phyloP scores from a whole-genome alignment of 139 green algal genomes.

The Chara braunii region DNA sequence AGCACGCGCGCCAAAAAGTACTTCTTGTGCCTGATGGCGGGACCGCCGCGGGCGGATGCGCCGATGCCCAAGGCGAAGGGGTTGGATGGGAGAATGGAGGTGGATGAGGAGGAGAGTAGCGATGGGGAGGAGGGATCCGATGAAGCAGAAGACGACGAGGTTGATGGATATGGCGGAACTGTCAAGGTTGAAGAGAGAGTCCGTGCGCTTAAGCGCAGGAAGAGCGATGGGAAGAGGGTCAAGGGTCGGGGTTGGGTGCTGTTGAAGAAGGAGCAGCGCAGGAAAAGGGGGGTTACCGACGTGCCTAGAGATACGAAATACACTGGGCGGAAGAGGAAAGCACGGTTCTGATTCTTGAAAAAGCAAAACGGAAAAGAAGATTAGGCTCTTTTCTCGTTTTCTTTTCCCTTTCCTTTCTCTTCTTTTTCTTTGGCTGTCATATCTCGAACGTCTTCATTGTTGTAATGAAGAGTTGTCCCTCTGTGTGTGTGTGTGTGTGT shows the following conservation, averaged over 20 bases:
- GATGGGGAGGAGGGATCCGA: background rate
- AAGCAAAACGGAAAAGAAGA: no score
- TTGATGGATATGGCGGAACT: background rate
- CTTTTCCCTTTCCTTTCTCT: no score
- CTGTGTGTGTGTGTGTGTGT: no score
- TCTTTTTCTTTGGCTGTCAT: no score
- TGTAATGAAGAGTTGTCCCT: no score
- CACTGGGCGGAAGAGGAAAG: conserved; percentile 83
- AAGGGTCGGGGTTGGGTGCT: conserved; percentile 73
- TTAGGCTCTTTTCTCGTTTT: no score
- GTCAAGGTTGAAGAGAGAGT: conserved; percentile 6
- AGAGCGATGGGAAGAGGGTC: background rate
- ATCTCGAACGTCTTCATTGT: no score
- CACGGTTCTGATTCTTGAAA: conserved; percentile 38
- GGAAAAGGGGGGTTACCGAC: conserved; percentile 60
- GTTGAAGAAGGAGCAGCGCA: conserved; percentile 84
- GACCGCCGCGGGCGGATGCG: conserved; percentile 32
- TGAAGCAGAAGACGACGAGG: conserved; percentile 5
- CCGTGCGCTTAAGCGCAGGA: conserved; percentile 9
- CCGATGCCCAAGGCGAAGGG: conserved; percentile 33
- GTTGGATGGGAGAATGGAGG: conserved; percentile 1
- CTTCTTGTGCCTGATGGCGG: conserved; percentile 89
- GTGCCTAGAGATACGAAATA: conserved; percentile 84
- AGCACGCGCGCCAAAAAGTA: conserved; percentile 91
- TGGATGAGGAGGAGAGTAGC: conserved; percentile 14